Percentiles rank a stretch among this genome's conserved stretches.
phyloP scores from a whole-genome alignment of 2,329 filamentous ascomycete genomes.

The Ophiostoma sp. region DNA sequence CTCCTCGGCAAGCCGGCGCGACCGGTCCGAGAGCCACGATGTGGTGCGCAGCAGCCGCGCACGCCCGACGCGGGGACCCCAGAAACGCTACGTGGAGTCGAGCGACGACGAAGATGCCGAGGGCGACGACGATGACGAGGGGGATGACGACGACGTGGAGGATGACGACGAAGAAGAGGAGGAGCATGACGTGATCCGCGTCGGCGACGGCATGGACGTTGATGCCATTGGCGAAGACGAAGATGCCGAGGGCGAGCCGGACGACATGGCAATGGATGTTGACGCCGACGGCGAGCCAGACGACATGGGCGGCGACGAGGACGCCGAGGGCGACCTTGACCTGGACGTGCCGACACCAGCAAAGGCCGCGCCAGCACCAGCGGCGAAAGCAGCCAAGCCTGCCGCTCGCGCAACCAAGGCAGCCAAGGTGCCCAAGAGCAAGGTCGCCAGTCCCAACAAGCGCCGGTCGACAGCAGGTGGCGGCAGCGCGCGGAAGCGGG shows the following conservation, averaged over 20 bases:
- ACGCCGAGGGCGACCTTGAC: constrained; percentile 48
- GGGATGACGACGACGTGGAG: constrained; percentile 22
- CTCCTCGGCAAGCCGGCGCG: constrained; percentile 28
- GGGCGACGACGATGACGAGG: not conserved
- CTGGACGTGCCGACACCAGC: constrained; percentile 35
- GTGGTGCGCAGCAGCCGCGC: constrained; percentile 42
- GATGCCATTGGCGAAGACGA: constrained; percentile 38
- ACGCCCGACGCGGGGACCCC: constrained; percentile 46
- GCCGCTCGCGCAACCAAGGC: constrained; percentile 29
- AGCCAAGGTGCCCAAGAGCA: constrained; percentile 29
- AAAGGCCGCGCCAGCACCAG: not conserved
- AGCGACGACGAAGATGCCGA: constrained; percentile 25
- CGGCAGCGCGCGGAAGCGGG: constrained; percentile 1
- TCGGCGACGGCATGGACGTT: constrained; percentile 33
- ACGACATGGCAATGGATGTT: constrained; percentile 32
- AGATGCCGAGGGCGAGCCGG: constrained; percentile 39
- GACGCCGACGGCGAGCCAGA: constrained; percentile 36
- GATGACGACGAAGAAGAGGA: constrained; percentile 20
- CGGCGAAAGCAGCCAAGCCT: not conserved
- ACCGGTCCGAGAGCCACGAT: constrained; percentile 42
- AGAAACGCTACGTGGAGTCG: constrained; percentile 56
- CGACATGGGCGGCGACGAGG: constrained; percentile 33
- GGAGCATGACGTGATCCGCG: constrained; percentile 30
- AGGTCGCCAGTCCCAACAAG: constrained; percentile 26
- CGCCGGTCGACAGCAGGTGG: not conserved